Evolutionary conservation across 2,329 filamentous ascomycete genomes (phyloP), one percentile per base, ranked within the genome.

Genomic region (Dendrostoma leiphaemia): DNA sequence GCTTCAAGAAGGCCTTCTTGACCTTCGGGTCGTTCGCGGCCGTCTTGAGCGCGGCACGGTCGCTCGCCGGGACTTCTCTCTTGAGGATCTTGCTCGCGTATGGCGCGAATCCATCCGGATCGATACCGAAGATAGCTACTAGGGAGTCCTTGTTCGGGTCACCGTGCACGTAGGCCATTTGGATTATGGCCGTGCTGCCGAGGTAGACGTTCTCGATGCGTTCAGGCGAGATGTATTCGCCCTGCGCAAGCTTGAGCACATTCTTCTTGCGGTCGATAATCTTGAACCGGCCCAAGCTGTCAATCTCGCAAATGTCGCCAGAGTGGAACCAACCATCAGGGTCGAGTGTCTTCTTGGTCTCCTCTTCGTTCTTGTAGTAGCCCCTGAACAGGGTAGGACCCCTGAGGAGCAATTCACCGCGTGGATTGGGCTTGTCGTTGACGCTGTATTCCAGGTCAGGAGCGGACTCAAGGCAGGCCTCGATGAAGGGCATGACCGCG

Each of bases 251-350:
- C 81, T 99, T 99, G 68, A 99, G 84, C n/a, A 99, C 90, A 73
- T 97, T 97, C 88, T 99, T 99, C 74, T 91, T 88, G 64, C 94
- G 91, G 72, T 99, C 94, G 64, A 99, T 88, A 71, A 99, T 96
- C 72, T 84, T 86, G 78, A 97, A 88, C 57, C 92, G 90, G 59
- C 94, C 94, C 66, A 89, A 72, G 62, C 85, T 85, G 71, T 99
- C 94, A 23, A 99, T 79, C 60, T 86, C 83, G 66, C 85, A 90
- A 61, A 99, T 93, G 65, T 99, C 94, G 52, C 94, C 94, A 0
- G 91, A 97, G 69, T 89, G 89, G 82, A 99, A 97, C 94, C 94
- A 99, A 58, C 94, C 94, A 61, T 97, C 91, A 29, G 86, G 77
- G 8, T 93, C 90, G 43, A 97, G 78, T 0, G 86, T 79, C 73